phyloP scores from a whole-genome alignment of 257 asterid species.

The Nicotiana knightiana region DNA sequence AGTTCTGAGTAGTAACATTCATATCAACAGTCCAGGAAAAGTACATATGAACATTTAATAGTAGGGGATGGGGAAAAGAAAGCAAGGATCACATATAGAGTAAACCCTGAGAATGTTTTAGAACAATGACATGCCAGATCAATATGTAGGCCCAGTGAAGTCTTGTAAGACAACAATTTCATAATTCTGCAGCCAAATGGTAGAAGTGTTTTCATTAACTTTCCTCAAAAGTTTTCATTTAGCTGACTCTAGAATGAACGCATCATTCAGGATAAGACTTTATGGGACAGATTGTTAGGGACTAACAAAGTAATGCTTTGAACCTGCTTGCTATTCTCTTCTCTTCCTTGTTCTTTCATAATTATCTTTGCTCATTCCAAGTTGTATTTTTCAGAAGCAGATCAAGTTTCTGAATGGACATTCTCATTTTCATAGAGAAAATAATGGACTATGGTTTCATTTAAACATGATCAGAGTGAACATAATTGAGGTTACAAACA shows the following conservation, averaged over 20 bases:
- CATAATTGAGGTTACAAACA: not conserved
- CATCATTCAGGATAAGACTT: not conserved
- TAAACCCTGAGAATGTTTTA: not conserved
- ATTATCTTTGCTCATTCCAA: not conserved
- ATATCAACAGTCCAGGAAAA: not conserved
- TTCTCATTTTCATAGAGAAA: not conserved
- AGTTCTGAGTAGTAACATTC: not conserved
- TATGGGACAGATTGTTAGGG: not conserved
- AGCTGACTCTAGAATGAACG: not conserved
- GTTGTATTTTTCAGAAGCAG: not conserved
- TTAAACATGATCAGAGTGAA: not conserved
- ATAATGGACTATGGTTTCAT: not conserved
- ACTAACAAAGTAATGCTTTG: not conserved
- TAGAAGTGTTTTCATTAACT: not conserved
- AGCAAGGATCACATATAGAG: not conserved
- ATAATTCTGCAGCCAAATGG: not conserved
- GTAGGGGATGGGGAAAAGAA: not conserved
- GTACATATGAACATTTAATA: not conserved
- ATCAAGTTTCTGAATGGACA: constrained; percentile 1
- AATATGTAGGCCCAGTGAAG: not conserved
- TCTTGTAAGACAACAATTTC: not conserved
- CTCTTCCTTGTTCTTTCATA: not conserved
- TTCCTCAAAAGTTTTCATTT: not conserved
- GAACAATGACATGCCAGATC: not conserved
- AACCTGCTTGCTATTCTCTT: not conserved